These are phyloP conservation scores for Russula sp. DNA, from an alignment of 768 basidiomycete genomes.

Conservation along the genomic window DNA sequence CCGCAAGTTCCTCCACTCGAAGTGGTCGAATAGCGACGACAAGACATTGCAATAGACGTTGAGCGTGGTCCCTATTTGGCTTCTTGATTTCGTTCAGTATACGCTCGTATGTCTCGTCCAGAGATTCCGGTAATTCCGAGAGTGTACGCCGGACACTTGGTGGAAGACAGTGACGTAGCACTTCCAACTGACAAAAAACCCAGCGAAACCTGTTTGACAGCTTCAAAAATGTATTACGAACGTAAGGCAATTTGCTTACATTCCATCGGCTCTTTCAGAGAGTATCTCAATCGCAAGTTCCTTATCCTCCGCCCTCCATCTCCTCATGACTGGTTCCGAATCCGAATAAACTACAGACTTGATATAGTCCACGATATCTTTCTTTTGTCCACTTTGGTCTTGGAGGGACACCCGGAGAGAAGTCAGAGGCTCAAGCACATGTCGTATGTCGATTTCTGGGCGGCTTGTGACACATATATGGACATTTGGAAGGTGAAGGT, in stretches of 20 bases:
- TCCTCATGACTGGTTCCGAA: not conserved
- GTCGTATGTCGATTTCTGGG: not conserved
- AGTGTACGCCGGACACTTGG: too few species aligned
- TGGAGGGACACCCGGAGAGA: not conserved
- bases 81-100: too few species aligned
- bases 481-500: not conserved
- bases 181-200: too few species aligned
- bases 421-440: not conserved
- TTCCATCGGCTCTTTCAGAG: not conserved
- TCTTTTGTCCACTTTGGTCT: not conserved
- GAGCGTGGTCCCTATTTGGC: too few species aligned
- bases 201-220: too few species aligned
- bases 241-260: not conserved
- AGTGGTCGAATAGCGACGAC: too few species aligned
- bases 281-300: not conserved
- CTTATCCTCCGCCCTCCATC: not conserved
- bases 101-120: too few species aligned
- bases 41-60: too few species aligned
- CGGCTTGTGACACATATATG: not conserved
- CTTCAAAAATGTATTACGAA: too few species aligned
- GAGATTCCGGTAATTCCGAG: too few species aligned
- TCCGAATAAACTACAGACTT: not conserved
- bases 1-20: too few species aligned
- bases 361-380: not conserved
- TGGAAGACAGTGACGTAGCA: too few species aligned